Evolutionary conservation across 352 stramenopile genomes (phyloP).

Genomic region (Lagenidium sp.): DNA sequence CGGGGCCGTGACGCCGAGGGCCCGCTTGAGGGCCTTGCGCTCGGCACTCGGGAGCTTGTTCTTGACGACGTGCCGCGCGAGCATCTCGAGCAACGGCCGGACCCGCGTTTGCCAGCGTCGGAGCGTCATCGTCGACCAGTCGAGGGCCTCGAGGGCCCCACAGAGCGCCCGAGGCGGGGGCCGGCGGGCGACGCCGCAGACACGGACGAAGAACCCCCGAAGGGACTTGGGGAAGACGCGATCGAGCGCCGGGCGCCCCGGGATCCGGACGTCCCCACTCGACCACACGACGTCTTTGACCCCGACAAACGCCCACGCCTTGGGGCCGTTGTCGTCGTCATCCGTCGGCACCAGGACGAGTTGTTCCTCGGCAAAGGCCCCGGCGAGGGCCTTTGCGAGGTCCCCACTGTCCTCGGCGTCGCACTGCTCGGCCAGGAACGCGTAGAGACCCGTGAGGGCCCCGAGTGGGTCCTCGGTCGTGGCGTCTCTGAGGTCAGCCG

Average conservation of each 20-base stretch:
- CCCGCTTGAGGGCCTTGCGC: conserved; percentile 27
- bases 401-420: conserved; percentile 1
- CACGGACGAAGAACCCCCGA: conserved; percentile 46
- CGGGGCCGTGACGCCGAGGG: conserved; percentile 2
- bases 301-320: conserved; percentile 9
- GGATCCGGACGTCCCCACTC: conserved; percentile 5
- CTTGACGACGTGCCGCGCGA: conserved; percentile 40
- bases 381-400: conserved; percentile 2
- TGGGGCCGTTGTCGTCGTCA: neutral
- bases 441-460: conserved; percentile 9
- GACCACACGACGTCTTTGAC: conserved; percentile 33
- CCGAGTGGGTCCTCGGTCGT: no score
- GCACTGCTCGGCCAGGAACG: conserved; percentile 13
- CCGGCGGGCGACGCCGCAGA: conserved; percentile 57
- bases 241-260: conserved; percentile 18
- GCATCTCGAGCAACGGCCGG: conserved; percentile 25
- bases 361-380: conserved; percentile 3
- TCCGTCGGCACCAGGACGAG: conserved; percentile 5
- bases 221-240: conserved; percentile 41
- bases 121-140: neutral
- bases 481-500: no score
- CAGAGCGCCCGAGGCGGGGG: conserved; percentile 40
- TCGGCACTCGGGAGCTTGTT: conserved; percentile 25
- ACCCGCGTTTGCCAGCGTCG: conserved; percentile 19
- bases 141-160: conserved; percentile 13